These are phyloP conservation scores for Aspergillus udagawae DNA, from an alignment of 2,329 filamentous ascomycete genomes.

Conservation along the genomic window DNA sequence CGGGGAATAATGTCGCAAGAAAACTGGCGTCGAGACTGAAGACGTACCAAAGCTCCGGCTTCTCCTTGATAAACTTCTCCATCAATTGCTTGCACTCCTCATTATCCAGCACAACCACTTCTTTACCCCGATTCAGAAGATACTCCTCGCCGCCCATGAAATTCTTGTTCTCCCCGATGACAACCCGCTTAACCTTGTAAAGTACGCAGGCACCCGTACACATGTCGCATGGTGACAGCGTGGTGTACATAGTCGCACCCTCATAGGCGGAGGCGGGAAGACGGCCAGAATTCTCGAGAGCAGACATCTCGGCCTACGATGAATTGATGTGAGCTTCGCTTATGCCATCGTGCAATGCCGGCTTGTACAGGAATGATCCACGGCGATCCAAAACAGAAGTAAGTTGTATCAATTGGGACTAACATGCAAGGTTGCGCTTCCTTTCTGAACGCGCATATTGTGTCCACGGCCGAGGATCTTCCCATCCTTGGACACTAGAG, in stretches of 20 bases:
- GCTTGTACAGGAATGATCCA: background rate
- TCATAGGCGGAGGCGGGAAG: conserved; percentile 65
- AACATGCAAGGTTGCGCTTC: conserved; percentile 68
- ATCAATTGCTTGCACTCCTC: conserved; percentile 64
- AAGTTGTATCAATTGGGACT: conserved; percentile 20
- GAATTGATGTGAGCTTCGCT: background rate
- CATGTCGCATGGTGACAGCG: conserved; percentile 76
- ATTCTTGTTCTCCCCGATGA: conserved; percentile 73
- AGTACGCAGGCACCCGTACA: conserved; percentile 74
- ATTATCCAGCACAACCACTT: conserved; percentile 68
- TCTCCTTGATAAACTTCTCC: conserved; percentile 67
- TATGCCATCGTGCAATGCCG: background rate
- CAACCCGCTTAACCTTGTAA: conserved; percentile 69
- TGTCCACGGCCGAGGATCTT: conserved; percentile 67
- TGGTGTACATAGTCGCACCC: conserved; percentile 78
- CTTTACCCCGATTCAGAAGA: conserved; percentile 62
- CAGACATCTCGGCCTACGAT: conserved; percentile 66
- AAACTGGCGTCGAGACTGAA: conserved; percentile 5
- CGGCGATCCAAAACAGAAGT: background rate
- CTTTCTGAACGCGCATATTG: conserved; percentile 71
- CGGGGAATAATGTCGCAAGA: background rate
- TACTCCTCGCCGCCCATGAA: conserved; percentile 71
- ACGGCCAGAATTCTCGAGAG: conserved; percentile 70
- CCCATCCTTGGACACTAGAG: conserved; percentile 64
- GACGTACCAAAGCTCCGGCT: conserved; percentile 66